Percentiles rank a stretch among this genome's conserved stretches.
phyloP scores from a whole-genome alignment of 2,329 filamentous ascomycete species.

The Clonostachys sp. region DNA sequence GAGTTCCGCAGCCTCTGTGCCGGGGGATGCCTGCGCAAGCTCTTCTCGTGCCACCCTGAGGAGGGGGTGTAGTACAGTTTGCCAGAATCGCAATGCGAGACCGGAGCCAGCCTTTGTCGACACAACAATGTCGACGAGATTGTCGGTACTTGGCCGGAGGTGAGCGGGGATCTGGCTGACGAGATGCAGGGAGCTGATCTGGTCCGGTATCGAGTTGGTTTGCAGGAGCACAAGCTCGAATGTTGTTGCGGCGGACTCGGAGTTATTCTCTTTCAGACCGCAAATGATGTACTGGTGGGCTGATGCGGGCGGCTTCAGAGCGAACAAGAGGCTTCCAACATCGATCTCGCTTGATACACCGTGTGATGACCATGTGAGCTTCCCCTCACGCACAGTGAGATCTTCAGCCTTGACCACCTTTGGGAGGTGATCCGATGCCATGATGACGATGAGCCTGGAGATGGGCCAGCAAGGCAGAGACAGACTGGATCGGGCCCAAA shows the following conservation, averaged over 20 bases:
- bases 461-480: background rate
- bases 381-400: conserved; percentile 5
- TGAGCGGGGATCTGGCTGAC: conserved; percentile 31
- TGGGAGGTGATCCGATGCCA: too few relatives aligned
- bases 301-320: conserved; percentile 6
- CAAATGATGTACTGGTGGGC: conserved; percentile 21
- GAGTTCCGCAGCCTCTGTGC: background rate
- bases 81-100: conserved; percentile 50
- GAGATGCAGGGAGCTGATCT: conserved; percentile 27
- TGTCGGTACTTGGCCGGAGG: conserved; percentile 13
- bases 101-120: conserved; percentile 64
- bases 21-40: conserved; percentile 1
- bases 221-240: conserved; percentile 20
- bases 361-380: conserved; percentile 17
- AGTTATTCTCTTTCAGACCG: conserved; percentile 27
- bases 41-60: conserved; percentile 33
- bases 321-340: conserved; percentile 19
- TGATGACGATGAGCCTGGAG: background rate
- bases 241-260: conserved; percentile 10
- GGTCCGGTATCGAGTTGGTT: conserved; percentile 24
- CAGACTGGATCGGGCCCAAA: background rate
- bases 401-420: too few relatives aligned
- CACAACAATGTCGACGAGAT: conserved; percentile 56
- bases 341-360: conserved; percentile 7
- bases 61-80: conserved; percentile 49